Conservation (phyloP, 2,329 filamentous ascomycete species). For the Mycogone perniciosa region DNA sequence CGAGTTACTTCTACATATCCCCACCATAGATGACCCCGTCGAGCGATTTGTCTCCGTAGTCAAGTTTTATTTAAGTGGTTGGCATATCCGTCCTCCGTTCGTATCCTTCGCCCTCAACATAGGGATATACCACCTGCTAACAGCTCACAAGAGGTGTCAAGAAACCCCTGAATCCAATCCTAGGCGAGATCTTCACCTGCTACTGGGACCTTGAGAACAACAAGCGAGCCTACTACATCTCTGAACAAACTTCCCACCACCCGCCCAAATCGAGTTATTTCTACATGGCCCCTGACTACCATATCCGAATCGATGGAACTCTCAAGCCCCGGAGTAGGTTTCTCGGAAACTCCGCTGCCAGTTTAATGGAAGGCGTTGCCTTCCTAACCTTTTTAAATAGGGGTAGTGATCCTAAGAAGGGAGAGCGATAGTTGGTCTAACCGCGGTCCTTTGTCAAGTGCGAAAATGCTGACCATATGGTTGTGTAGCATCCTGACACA, state of each 20-base stretch:
- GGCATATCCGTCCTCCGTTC: conserved; percentile 97
- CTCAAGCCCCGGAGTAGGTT: conserved; percentile 94
- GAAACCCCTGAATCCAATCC: conserved; percentile 93
- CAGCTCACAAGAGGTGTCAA: conserved; percentile 70
- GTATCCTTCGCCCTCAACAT: conserved; percentile 28
- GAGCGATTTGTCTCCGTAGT: conserved; percentile 90
- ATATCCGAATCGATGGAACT: conserved; percentile 92
- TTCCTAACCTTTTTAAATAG: conserved; percentile 77
- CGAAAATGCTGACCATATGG: not conserved
- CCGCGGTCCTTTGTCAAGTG: conserved; percentile 5
- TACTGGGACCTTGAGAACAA: conserved; percentile 89
- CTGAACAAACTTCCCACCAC: conserved; percentile 96
- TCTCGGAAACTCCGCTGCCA: conserved; percentile 92
- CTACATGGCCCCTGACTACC: conserved; percentile 89
- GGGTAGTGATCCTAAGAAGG: conserved; percentile 55
- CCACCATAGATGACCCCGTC: conserved; percentile 79
- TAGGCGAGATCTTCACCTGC: conserved; percentile 90
- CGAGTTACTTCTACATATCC: conserved; percentile 85
- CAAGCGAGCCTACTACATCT: conserved; percentile 88
- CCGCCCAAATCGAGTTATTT: conserved; percentile 99
- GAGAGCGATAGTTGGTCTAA: conserved; percentile 76
- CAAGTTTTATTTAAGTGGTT: conserved; percentile 96
- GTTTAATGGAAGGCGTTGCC: conserved; percentile 95
- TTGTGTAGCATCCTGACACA: conserved; percentile 74
- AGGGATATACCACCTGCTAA: conserved; percentile 18